These are phyloP conservation scores for Tribonema minus DNA, from an alignment of 108 stramenopile genomes.

Conservation along the genomic window DNA sequence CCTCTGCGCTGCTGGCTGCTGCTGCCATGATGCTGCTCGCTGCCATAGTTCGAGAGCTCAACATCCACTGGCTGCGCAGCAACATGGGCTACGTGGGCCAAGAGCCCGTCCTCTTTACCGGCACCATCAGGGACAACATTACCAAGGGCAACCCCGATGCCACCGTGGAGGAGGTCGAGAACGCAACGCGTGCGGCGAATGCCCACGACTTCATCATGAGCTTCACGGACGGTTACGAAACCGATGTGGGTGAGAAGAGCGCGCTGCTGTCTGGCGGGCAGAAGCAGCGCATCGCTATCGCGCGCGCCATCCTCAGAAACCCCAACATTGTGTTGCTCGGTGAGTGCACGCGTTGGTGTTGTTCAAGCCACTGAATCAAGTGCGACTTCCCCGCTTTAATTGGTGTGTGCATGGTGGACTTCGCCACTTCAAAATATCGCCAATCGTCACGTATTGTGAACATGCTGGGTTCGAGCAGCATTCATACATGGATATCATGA, in stretches of 20 bases:
- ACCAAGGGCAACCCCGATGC: slow-evolving; percentile 54
- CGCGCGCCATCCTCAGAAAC: slow-evolving; percentile 70
- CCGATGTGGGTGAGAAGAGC: slow-evolving; percentile 56
- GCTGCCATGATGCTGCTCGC: no score
- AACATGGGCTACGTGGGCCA: slow-evolving; percentile 81
- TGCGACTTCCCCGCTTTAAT: background rate
- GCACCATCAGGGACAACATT: slow-evolving; percentile 70
- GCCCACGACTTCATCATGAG: slow-evolving; percentile 66
- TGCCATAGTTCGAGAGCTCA: slow-evolving; percentile 17
- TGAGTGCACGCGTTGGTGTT: background rate
- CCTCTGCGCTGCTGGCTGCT: no score
- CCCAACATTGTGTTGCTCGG: slow-evolving; percentile 71
- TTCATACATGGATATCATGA: no score
- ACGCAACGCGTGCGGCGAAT: slow-evolving; percentile 42
- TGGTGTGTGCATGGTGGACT: no score
- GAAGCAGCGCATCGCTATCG: slow-evolving; percentile 75
- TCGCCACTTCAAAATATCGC: no score
- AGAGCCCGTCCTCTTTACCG: slow-evolving; percentile 73
- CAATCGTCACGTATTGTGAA: no score
- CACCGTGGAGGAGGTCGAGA: slow-evolving; percentile 55
- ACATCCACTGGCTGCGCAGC: slow-evolving; percentile 39
- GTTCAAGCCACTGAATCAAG: background rate
- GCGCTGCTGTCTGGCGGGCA: slow-evolving; percentile 57
- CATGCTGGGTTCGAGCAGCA: no score
- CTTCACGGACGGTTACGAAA: slow-evolving; percentile 65